These are phyloP conservation scores for Aspergillus leporis DNA, from an alignment of 495 filamentous ascomycete genomes.

Conservation along the genomic window DNA sequence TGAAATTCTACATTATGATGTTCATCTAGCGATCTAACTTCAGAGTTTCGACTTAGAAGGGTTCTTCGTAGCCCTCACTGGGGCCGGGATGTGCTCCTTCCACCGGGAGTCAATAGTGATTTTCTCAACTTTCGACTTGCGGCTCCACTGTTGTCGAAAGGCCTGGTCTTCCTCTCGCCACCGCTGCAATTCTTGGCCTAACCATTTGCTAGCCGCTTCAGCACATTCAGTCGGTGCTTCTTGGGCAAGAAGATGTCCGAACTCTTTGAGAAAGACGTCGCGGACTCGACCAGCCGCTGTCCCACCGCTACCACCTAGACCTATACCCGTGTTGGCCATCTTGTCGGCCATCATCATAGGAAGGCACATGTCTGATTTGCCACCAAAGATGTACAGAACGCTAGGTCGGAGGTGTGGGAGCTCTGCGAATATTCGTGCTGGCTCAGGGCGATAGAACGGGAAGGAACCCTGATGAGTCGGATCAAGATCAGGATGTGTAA, in stretches of 20 bases:
- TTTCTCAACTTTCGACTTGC: conserved; percentile 54
- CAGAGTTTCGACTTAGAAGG: conserved; percentile 36
- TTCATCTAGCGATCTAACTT: not conserved
- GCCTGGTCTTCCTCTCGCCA: conserved; percentile 65
- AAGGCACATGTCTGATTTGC: conserved; percentile 58
- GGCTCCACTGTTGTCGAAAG: conserved; percentile 56
- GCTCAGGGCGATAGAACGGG: conserved; percentile 79
- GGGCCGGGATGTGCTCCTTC: conserved; percentile 48
- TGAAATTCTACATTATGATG: not conserved
- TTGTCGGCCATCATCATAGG: conserved; percentile 50
- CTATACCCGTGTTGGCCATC: conserved; percentile 45
- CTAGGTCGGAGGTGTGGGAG: conserved; percentile 72
- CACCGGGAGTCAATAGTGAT: conserved; percentile 58
- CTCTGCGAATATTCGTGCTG: conserved; percentile 56
- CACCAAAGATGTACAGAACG: conserved; percentile 82
- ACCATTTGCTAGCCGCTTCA: conserved; percentile 59
- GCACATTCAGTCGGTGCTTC: conserved; percentile 70
- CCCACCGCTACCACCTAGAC: conserved; percentile 52
- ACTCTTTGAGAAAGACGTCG: conserved; percentile 61
- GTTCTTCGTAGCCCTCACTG: conserved; percentile 40
- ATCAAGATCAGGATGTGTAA: conserved; percentile 51
- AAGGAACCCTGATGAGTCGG: conserved; percentile 36
- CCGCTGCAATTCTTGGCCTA: conserved; percentile 59
- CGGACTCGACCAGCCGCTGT: conserved; percentile 65
- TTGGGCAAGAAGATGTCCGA: conserved; percentile 84